phyloP scores from a whole-genome alignment of 371 early-diverging fungal species.

The Rhizopus arrhizus region DNA sequence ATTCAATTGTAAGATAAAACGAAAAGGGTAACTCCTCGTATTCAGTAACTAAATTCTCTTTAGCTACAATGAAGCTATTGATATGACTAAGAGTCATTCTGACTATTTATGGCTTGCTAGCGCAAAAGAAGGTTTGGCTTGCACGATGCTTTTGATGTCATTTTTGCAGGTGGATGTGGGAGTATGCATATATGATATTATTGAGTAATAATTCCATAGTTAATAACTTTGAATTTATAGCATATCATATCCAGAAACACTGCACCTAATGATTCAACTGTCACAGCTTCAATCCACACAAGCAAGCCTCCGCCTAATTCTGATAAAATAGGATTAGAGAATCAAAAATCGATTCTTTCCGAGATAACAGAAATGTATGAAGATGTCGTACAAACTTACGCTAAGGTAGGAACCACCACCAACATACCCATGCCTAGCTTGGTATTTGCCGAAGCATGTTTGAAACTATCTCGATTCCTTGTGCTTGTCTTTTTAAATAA shows the following conservation, averaged over 20 bases:
- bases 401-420: conserved; percentile 45
- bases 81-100: conserved; percentile 62
- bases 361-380: conserved; percentile 61
- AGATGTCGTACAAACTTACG: conserved; percentile 46
- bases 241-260: conserved; percentile 26
- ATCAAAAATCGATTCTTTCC: conserved; percentile 21
- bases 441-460: conserved; percentile 53
- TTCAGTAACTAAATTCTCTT: neutral
- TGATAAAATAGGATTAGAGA: conserved; percentile 5
- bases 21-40: too few species aligned
- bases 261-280: conserved; percentile 7
- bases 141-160: conserved; percentile 63
- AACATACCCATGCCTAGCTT: conserved; percentile 30
- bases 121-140: conserved; percentile 74
- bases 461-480: conserved; percentile 50
- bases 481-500: conserved; percentile 35
- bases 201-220: too few species aligned
- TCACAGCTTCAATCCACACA: neutral
- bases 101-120: conserved; percentile 83
- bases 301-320: conserved; percentile 4
- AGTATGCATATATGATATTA: conserved; percentile 3
- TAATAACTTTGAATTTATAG: neutral
- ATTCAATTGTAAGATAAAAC: conserved; percentile 55
- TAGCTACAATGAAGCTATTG: conserved; percentile 74
- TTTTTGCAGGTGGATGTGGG: conserved; percentile 67